These are phyloP conservation scores for Suhomyces prunicola DNA, from an alignment of 805 yeast species.

Conservation along the genomic window DNA sequence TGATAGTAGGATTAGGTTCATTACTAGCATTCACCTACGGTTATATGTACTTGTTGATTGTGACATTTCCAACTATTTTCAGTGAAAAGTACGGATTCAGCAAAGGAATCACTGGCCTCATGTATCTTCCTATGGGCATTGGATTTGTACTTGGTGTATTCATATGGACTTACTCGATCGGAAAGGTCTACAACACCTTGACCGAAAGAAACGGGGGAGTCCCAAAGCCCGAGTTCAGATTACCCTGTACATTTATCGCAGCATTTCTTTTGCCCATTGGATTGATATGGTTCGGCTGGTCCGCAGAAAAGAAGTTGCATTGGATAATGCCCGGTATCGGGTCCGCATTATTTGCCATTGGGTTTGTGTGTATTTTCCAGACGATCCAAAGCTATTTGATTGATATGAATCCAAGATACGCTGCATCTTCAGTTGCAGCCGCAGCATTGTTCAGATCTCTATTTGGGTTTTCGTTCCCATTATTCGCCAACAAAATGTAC, in stretches of 20 bases:
- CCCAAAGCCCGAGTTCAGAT: slow-evolving; percentile 57
- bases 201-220: slow-evolving; percentile 48
- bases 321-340: slow-evolving; percentile 69
- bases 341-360: slow-evolving; percentile 55
- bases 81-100: slow-evolving; percentile 43
- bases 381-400: slow-evolving; percentile 66
- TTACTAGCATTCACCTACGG: slow-evolving; percentile 68
- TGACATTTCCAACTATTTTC: slow-evolving; percentile 57
- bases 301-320: slow-evolving; percentile 51
- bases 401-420: slow-evolving; percentile 64
- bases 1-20: slow-evolving; percentile 59
- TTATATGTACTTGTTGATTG: slow-evolving; percentile 60
- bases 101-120: slow-evolving; percentile 51
- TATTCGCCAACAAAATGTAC: slow-evolving; percentile 61
- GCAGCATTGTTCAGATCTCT: slow-evolving; percentile 65
- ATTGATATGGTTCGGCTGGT: slow-evolving; percentile 71
- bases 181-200: slow-evolving; percentile 35
- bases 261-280: slow-evolving; percentile 59
- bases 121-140: slow-evolving; percentile 55
- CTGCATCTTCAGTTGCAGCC: slow-evolving; percentile 69
- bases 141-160: slow-evolving; percentile 52
- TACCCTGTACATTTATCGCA: slow-evolving; percentile 49
- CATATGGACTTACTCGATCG: slow-evolving; percentile 47
- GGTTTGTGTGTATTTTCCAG: slow-evolving; percentile 62
- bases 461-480: slow-evolving; percentile 68